Percentiles rank a stretch among this genome's conserved stretches.
Evolutionary conservation across 1,284 basidiomycete genomes (phyloP).

Genomic region (Cystobasidium pallidum): DNA sequence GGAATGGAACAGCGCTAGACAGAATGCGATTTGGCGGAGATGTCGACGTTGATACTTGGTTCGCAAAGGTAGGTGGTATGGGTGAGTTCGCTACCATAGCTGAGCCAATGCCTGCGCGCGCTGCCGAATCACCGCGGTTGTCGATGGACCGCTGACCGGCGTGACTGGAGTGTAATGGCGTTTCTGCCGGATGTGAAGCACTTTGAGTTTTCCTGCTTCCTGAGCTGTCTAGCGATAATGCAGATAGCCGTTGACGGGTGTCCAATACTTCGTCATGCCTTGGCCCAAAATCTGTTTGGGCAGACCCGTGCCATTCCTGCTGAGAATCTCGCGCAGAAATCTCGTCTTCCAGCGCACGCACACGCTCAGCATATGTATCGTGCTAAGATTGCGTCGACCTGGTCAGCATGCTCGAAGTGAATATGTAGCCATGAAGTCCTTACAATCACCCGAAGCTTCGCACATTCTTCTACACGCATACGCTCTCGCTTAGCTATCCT

Average conservation of each 20-base stretch:
- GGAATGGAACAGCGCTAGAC: constrained; percentile 11
- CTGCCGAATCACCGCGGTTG: background rate
- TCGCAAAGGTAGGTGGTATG: constrained; percentile 11
- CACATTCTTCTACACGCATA: constrained; percentile 55
- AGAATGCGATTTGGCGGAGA: background rate
- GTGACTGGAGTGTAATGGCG: background rate
- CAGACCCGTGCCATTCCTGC: background rate
- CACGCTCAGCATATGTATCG: constrained; percentile 58
- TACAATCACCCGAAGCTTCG: constrained; percentile 56
- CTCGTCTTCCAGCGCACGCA: constrained; percentile 52
- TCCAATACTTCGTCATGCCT: background rate
- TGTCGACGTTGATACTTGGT: background rate
- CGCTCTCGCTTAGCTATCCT: constrained; percentile 52
- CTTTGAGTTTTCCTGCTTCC: background rate
- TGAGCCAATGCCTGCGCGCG: constrained; percentile 22
- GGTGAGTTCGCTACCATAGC: constrained; percentile 28
- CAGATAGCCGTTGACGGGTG: constrained; percentile 27
- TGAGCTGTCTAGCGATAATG: background rate
- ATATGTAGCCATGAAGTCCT: constrained; percentile 16
- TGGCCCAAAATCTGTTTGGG: background rate
- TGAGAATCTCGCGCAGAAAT: constrained; percentile 2
- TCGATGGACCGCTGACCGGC: background rate
- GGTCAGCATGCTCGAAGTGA: background rate
- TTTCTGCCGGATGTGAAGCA: background rate
- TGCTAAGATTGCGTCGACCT: constrained; percentile 48